These are phyloP conservation scores for Trypethelium eluteriae DNA, from an alignment of 495 filamentous ascomycete species.

Conservation along the genomic window DNA sequence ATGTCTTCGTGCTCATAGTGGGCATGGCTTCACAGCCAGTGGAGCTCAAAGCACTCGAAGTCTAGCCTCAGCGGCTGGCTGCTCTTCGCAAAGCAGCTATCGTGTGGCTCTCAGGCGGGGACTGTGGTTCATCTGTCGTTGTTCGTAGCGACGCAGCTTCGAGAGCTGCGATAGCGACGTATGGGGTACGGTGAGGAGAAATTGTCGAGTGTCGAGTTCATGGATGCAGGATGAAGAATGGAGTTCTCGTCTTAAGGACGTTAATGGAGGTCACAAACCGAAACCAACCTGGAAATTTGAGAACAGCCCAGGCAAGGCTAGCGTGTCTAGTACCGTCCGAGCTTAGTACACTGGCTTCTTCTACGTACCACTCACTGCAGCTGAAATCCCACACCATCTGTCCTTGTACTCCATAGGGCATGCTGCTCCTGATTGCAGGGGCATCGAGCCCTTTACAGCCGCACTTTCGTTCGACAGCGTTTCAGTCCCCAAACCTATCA, in stretches of 20 bases:
- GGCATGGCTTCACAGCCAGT: background rate
- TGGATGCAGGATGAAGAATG: background rate
- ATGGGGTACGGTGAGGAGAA: background rate
- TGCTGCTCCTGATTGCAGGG: too few relatives aligned
- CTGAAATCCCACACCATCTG: too few relatives aligned
- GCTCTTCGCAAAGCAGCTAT: constrained; percentile 4
- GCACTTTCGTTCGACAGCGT: too few relatives aligned
- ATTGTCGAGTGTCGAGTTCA: constrained; percentile 5
- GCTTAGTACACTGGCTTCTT: too few relatives aligned
- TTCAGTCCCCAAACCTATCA: too few relatives aligned
- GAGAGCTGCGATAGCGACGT: constrained; percentile 5
- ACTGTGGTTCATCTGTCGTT: constrained; percentile 2
- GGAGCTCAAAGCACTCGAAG: background rate
- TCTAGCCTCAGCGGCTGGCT: background rate
- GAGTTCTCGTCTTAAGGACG: background rate
- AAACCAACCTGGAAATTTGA: background rate
- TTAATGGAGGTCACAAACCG: background rate
- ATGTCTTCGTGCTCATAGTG: constrained; percentile 7
- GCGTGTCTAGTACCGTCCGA: too few relatives aligned
- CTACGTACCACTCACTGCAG: too few relatives aligned
- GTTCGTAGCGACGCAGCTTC: constrained; percentile 5
- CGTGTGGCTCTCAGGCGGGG: background rate
- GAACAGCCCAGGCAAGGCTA: too few relatives aligned
- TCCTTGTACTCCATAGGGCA: too few relatives aligned
- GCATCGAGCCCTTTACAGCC: too few relatives aligned